These are phyloP conservation scores for Rhizopus delemar DNA, from an alignment of 371 early-diverging fungal genomes.

Conservation along the genomic window DNA sequence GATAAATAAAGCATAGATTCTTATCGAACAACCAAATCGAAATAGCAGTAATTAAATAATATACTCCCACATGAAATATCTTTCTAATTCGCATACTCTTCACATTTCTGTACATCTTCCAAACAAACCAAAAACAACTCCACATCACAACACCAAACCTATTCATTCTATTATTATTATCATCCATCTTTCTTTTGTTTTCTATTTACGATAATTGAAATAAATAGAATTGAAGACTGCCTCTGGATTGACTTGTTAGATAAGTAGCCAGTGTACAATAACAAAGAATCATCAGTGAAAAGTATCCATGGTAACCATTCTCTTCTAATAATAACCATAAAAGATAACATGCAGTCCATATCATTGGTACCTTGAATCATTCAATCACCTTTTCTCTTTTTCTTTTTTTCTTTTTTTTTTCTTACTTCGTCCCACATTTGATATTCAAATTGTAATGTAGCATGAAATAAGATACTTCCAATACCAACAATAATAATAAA, in stretches of 20 bases:
- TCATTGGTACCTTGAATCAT: conserved; percentile 42
- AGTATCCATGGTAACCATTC: conserved; percentile 24
- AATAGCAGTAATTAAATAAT: conserved; percentile 31
- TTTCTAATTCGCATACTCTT: conserved; percentile 20
- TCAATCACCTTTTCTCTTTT: neutral
- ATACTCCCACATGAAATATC: conserved; percentile 35
- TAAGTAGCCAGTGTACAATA: conserved; percentile 45
- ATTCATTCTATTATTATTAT: neutral
- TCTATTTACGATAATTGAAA: conserved; percentile 40
- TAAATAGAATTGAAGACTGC: conserved; percentile 41
- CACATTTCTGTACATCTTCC: conserved; percentile 33
- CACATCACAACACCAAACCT: conserved; percentile 51
- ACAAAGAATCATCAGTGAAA: conserved; percentile 20
- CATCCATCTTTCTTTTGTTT: conserved; percentile 1
- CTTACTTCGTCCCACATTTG: conserved; percentile 55
- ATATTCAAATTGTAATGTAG: conserved; percentile 40
- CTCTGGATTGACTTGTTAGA: conserved; percentile 41
- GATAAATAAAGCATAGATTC: conserved; percentile 39
- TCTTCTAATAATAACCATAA: conserved; percentile 37
- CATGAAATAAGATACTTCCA: conserved; percentile 49
- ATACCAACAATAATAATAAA: conserved; percentile 47
- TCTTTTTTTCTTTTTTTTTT: conserved; percentile 29
- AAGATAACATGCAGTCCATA: conserved; percentile 47
- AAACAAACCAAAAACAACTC: conserved; percentile 44
- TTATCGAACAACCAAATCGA: conserved; percentile 46